Conservation (phyloP, 2,329 filamentous ascomycete species). For the Monilinia fructigena region DNA sequence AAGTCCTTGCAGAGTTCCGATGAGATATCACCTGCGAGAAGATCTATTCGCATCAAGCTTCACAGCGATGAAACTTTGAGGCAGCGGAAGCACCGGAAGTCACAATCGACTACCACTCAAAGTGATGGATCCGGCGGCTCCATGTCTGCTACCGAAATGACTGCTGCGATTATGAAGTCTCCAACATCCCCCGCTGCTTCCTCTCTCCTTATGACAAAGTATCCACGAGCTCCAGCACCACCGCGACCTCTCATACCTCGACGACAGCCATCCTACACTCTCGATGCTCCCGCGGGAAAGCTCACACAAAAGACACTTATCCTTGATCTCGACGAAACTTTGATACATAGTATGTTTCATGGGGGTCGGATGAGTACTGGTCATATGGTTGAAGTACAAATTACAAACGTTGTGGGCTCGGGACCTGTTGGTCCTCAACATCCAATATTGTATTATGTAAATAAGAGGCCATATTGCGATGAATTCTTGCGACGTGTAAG, state of each 20-base stretch:
- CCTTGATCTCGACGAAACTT: constrained; percentile 91
- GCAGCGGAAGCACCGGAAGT: constrained; percentile 69
- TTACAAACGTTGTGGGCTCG: constrained; percentile 68
- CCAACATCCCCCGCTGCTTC: constrained; percentile 75
- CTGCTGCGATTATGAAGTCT: constrained; percentile 82
- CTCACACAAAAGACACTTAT: constrained; percentile 88
- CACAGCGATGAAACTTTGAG: constrained; percentile 75
- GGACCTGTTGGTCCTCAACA: constrained; percentile 80
- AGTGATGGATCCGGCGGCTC: constrained; percentile 41
- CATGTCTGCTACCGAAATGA: constrained; percentile 47
- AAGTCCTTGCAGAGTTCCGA: constrained; percentile 60
- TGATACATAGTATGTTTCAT: constrained; percentile 98
- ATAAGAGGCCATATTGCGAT: constrained; percentile 95
- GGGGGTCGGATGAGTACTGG: constrained; percentile 93
- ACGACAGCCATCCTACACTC: constrained; percentile 81
- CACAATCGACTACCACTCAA: constrained; percentile 49
- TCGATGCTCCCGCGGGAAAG: constrained; percentile 50
- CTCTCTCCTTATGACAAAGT: constrained; percentile 71
- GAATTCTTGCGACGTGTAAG: constrained; percentile 84
- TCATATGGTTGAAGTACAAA: constrained; percentile 97
- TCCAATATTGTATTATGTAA: constrained; percentile 97
- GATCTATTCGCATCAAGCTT: constrained; percentile 88
- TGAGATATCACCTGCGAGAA: constrained; percentile 65
- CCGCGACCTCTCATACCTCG: constrained; percentile 86
- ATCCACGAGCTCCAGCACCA: constrained; percentile 84